Conservation (phyloP, 177 flowering plant genomes). For the Vitis hybrid region DNA sequence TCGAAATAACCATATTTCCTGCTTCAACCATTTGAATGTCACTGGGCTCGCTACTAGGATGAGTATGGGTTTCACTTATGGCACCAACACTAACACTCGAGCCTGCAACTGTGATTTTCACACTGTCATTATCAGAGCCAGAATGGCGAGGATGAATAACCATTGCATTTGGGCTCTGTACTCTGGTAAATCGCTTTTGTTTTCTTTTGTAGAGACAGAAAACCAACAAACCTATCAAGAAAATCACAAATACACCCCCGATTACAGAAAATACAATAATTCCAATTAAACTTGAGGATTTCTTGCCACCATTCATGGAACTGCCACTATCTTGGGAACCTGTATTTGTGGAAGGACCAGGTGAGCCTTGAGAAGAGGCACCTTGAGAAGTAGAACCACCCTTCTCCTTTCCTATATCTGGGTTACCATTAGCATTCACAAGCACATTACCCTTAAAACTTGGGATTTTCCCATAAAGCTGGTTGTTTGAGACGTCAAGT, state of each 20-base stretch:
- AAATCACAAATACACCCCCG: conserved; percentile 40
- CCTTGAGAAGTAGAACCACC: conserved; percentile 19
- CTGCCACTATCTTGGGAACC: conserved; percentile 11
- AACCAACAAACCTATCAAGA: conserved; percentile 34
- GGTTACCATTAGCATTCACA: conserved; percentile 47
- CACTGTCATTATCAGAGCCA: conserved; percentile 65
- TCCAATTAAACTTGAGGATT: conserved; percentile 30
- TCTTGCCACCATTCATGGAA: conserved; percentile 23
- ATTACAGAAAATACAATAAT: conserved; percentile 39
- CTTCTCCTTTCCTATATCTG: conserved; percentile 50
- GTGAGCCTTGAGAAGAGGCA: conserved; percentile 17
- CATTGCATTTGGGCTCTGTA: conserved; percentile 64
- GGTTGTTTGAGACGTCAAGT: conserved; percentile 61
- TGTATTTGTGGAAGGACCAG: not conserved
- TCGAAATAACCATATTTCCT: conserved; percentile 77
- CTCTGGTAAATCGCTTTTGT: conserved; percentile 49
- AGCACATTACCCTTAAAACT: conserved; percentile 38
- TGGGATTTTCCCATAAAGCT: conserved; percentile 58
- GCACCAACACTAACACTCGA: conserved; percentile 61
- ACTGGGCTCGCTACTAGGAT: conserved; percentile 37
- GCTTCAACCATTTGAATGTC: conserved; percentile 76
- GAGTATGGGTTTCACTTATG: conserved; percentile 40
- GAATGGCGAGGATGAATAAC: conserved; percentile 73
- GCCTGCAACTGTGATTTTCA: conserved; percentile 75
- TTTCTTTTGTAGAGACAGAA: conserved; percentile 51